A percentile compares a stretch with the other conserved stretches of the same genome.
phyloP scores from a whole-genome alignment of 176 grass and related monocot genomes.

The Echinochloa phyllopogon region DNA sequence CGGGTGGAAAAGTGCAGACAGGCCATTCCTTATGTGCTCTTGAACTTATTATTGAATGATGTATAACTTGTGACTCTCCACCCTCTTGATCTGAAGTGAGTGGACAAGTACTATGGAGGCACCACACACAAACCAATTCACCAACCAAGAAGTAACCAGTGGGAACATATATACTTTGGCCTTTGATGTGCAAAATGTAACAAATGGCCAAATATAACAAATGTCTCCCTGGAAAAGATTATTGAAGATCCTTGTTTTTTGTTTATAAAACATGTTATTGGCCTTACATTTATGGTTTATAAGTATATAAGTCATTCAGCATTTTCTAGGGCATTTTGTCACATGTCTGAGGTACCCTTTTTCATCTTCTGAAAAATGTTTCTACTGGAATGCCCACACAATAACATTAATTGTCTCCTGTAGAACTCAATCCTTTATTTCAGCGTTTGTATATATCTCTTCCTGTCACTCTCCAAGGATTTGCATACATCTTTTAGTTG shows the following conservation, averaged over 20 bases:
- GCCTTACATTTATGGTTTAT: not conserved
- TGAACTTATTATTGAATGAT: not conserved
- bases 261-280: not conserved
- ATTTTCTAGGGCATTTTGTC: not conserved
- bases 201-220: not conserved
- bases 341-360: not conserved
- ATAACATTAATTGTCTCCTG: slow-evolving; percentile 5
- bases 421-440: slow-evolving; percentile 10
- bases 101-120: not conserved
- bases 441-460: not conserved
- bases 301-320: not conserved
- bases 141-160: not conserved
- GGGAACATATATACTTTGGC: not conserved
- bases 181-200: not conserved
- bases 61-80: not conserved
- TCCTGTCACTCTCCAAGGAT: not conserved
- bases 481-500: not conserved
- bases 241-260: not conserved
- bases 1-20: not conserved
- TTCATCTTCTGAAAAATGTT: slow-evolving; percentile 7
- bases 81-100: slow-evolving; percentile 5
- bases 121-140: not conserved
- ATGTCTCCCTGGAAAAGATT: not conserved
- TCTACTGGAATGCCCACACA: not conserved
- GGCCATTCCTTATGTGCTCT: not conserved